phyloP scores from a whole-genome alignment of 2,329 filamentous ascomycete genomes.

The Alternaria conjuncta region DNA sequence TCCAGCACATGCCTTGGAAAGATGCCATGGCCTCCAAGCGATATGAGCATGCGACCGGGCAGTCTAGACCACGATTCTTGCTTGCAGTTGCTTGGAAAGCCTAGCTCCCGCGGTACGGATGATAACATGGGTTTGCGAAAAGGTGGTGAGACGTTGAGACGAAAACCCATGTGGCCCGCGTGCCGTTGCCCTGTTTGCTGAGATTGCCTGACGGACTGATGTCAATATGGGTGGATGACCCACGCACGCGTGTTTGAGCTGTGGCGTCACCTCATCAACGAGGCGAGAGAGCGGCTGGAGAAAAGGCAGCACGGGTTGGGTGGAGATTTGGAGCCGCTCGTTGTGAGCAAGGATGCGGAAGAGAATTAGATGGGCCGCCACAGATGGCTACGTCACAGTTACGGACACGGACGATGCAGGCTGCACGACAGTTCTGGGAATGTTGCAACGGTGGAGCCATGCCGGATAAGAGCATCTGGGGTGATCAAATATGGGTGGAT shows the following conservation, averaged over 20 bases:
- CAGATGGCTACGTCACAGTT: slow-evolving; percentile 17
- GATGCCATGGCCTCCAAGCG: background rate
- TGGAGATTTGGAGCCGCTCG: background rate
- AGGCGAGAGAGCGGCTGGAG: background rate
- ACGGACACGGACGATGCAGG: background rate
- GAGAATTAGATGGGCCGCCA: slow-evolving; percentile 1
- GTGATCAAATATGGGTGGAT: slow-evolving; percentile 1
- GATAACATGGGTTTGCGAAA: background rate
- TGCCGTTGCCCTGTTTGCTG: slow-evolving; percentile 8
- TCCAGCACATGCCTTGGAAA: background rate
- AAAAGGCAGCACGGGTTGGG: background rate
- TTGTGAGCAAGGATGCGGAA: background rate
- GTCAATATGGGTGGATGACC: background rate
- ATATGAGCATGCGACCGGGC: background rate
- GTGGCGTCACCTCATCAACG: slow-evolving; percentile 9
- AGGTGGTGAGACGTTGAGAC: slow-evolving; percentile 6
- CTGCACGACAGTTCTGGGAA: background rate
- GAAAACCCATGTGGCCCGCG: background rate
- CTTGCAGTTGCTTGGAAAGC: background rate
- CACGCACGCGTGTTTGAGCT: background rate
- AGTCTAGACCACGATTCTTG: background rate
- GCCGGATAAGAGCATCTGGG: background rate
- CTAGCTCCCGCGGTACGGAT: background rate
- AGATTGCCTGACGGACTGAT: background rate
- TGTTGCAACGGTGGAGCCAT: background rate